Conservation (phyloP, 306 rosid genomes). For the Spatholobus suberectus region DNA sequence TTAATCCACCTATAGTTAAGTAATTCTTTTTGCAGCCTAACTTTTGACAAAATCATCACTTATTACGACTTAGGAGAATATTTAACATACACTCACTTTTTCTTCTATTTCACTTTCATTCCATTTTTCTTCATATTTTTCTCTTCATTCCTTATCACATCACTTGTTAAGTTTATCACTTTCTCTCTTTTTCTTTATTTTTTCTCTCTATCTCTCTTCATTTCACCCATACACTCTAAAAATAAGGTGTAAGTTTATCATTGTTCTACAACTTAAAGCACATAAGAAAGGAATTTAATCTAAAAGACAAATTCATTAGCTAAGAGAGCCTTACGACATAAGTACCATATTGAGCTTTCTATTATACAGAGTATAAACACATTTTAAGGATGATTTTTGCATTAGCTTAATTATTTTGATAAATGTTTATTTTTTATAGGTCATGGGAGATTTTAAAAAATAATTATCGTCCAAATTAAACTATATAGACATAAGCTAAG, state of each 20-base stretch:
- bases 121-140: too few species aligned
- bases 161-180: too few species aligned
- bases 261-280: too few species aligned
- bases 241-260: too few species aligned
- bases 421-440: not conserved
- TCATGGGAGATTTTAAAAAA: not conserved
- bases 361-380: not conserved
- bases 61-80: not conserved
- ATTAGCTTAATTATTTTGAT: not conserved
- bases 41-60: not conserved
- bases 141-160: too few species aligned
- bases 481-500: not conserved
- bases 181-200: too few species aligned
- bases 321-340: not conserved
- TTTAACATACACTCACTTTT: too few species aligned
- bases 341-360: not conserved
- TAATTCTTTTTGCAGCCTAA: not conserved
- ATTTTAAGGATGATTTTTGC: not conserved
- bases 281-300: not conserved
- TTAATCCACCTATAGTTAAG: not conserved
- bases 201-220: too few species aligned
- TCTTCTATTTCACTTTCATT: too few species aligned
- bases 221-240: too few species aligned
- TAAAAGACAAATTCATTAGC: not conserved
- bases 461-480: not conserved